Evolutionary conservation across 768 basidiomycete species (phyloP).

Genomic region (Boletus insuetus): DNA sequence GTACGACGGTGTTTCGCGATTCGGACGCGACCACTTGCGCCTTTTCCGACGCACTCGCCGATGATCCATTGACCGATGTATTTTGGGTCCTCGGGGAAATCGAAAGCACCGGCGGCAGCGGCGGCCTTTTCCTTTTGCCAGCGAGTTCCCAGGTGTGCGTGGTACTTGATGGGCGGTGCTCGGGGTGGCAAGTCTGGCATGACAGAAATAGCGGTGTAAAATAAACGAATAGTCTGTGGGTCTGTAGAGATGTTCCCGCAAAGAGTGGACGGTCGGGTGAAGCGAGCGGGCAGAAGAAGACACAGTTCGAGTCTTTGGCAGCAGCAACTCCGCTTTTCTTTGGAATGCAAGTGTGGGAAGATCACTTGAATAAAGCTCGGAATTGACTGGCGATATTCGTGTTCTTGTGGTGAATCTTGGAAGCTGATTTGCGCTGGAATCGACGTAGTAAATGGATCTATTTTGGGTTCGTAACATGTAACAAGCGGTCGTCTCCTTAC

Average conservation of each 20-base stretch:
- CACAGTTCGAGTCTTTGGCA: no score
- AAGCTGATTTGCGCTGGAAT: no score
- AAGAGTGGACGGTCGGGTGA: no score
- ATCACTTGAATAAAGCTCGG: no score
- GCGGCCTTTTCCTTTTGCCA: conserved; percentile 88
- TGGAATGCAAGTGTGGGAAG: no score
- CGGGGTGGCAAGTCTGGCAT: conserved; percentile 57
- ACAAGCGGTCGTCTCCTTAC: no score
- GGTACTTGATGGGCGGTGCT: conserved; percentile 70
- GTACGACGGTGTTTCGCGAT: conserved; percentile 85
- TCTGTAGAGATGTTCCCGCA: conserved; percentile 15
- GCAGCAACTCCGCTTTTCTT: no score
- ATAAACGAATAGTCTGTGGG: conserved; percentile 13
- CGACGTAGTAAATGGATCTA: no score
- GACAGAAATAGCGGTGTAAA: background rate
- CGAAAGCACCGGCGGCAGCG: conserved; percentile 71
- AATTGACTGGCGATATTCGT: no score
- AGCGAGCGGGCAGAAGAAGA: no score
- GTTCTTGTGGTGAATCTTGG: no score
- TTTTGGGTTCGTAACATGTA: no score
- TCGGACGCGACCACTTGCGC: conserved; percentile 91
- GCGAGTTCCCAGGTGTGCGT: conserved; percentile 69
- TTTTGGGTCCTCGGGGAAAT: conserved; percentile 81
- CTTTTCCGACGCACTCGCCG: conserved; percentile 92
- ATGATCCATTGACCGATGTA: conserved; percentile 90